These are phyloP conservation scores for Apiotrichum veenhuisii DNA, from an alignment of 1,284 basidiomycete species.

Conservation along the genomic window DNA sequence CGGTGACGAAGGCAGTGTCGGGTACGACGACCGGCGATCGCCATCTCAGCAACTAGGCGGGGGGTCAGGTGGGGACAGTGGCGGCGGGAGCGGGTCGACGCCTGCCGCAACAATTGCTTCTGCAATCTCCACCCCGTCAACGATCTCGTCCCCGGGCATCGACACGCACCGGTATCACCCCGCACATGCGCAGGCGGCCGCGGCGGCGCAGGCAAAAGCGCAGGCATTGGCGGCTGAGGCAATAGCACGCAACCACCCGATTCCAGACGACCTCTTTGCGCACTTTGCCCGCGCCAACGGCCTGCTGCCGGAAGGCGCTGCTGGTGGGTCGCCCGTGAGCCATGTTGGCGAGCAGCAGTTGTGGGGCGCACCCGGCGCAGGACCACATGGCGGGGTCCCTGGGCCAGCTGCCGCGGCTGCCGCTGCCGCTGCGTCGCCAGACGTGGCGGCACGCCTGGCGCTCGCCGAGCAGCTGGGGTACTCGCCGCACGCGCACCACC, in stretches of 20 bases:
- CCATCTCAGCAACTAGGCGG: too few relatives aligned
- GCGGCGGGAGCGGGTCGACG: not conserved
- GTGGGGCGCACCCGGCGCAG: not conserved
- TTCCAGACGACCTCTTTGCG: constrained; percentile 7
- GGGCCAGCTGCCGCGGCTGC: not conserved
- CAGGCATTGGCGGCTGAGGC: not conserved
- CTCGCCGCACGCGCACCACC: not conserved
- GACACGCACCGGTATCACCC: constrained; percentile 3
- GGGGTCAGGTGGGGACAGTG: not conserved
- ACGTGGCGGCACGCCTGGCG: not conserved
- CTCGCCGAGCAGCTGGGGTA: not conserved
- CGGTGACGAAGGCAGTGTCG: too few relatives aligned
- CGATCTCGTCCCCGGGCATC: not conserved
- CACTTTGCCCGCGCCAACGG: constrained; percentile 6
- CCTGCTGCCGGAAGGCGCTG: not conserved
- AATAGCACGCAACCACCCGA: not conserved
- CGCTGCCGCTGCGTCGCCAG: not conserved
- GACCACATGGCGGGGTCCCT: too few relatives aligned
- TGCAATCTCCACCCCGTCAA: not conserved
- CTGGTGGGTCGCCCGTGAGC: not conserved
- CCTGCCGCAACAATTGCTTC: not conserved
- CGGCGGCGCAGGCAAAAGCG: not conserved
- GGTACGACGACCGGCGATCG: too few relatives aligned
- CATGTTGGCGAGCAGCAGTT: not conserved
- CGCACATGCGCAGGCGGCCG: constrained; percentile 1